These are phyloP conservation scores for Arxiozyma telluris DNA, from an alignment of 1,139 yeast species.

Conservation along the genomic window DNA sequence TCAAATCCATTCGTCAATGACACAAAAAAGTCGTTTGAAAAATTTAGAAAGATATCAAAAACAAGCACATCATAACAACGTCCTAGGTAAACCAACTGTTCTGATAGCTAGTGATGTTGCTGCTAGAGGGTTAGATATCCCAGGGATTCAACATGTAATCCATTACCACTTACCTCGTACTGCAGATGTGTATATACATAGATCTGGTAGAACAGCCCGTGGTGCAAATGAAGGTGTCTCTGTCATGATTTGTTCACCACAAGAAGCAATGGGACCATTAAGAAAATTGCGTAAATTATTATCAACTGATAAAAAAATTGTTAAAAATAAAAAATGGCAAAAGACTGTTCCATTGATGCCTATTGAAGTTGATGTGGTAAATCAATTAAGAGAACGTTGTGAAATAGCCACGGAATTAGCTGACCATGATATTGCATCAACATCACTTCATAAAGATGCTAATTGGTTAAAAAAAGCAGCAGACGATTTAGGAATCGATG, in stretches of 20 bases:
- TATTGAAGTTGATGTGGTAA: slow-evolving; percentile 63
- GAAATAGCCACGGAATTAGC: slow-evolving; percentile 63
- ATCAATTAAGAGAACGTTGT: slow-evolving; percentile 63
- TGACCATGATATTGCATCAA: slow-evolving; percentile 53
- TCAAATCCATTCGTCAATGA: slow-evolving; percentile 88
- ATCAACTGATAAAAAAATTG: slow-evolving; percentile 17
- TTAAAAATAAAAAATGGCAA: slow-evolving; percentile 32
- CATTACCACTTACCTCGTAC: slow-evolving; percentile 93
- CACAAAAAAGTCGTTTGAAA: slow-evolving; percentile 84
- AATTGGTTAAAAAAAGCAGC: slow-evolving; percentile 88
- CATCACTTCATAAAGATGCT: slow-evolving; percentile 59
- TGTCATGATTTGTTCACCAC: slow-evolving; percentile 85
- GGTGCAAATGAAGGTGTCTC: slow-evolving; percentile 93
- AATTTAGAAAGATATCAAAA: slow-evolving; percentile 67
- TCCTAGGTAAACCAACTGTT: slow-evolving; percentile 45
- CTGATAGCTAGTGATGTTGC: slow-evolving; percentile 95
- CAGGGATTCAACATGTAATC: slow-evolving; percentile 84
- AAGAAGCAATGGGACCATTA: slow-evolving; percentile 84
- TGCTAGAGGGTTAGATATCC: slow-evolving; percentile 94
- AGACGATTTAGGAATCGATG: slow-evolving; percentile 77
- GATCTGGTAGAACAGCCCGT: slow-evolving; percentile 98
- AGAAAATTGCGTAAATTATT: slow-evolving; percentile 58
- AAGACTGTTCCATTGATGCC: slow-evolving; percentile 67
- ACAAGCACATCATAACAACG: slow-evolving; percentile 36
- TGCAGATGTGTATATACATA: slow-evolving; percentile 89